Conservation (phyloP, 1,139 yeast genomes). For the Taphrina populina region DNA sequence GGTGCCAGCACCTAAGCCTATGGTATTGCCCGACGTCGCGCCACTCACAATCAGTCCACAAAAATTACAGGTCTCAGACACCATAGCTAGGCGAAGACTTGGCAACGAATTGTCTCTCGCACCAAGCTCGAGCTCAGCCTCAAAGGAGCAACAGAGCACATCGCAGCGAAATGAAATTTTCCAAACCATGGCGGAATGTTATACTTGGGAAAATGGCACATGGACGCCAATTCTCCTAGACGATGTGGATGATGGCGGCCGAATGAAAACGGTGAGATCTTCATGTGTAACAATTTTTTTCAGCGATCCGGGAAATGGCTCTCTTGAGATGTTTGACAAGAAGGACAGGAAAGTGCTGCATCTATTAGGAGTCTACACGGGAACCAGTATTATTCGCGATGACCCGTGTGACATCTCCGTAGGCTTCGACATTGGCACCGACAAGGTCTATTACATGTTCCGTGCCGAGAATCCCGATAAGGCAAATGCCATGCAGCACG, state of each 20-base stretch:
- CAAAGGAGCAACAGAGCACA: neutral
- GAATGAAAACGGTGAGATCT: slow-evolving; percentile 25
- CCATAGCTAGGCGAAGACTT: slow-evolving; percentile 19
- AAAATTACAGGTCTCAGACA: neutral
- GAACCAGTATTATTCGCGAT: slow-evolving; percentile 29
- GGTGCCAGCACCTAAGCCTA: slow-evolving; percentile 16
- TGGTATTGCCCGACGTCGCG: slow-evolving; percentile 22
- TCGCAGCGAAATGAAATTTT: slow-evolving; percentile 16
- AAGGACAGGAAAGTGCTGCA: slow-evolving; percentile 15
- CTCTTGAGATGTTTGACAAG: slow-evolving; percentile 21
- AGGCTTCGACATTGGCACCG: slow-evolving; percentile 27
- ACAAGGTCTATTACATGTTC: slow-evolving; percentile 32
- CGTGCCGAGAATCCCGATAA: slow-evolving; percentile 30
- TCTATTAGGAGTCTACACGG: slow-evolving; percentile 18
- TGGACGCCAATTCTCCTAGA: slow-evolving; percentile 32
- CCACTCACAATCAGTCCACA: slow-evolving; percentile 17
- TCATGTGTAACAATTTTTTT: slow-evolving; percentile 20
- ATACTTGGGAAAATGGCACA: slow-evolving; percentile 23
- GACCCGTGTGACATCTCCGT: slow-evolving; percentile 31
- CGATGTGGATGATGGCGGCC: slow-evolving; percentile 19
- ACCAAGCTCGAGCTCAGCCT: neutral
- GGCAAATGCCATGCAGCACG: slow-evolving; percentile 29
- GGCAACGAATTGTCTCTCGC: slow-evolving; percentile 21
- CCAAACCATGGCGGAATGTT: slow-evolving; percentile 32
- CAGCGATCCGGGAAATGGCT: slow-evolving; percentile 11